Evolutionary conservation across 2,329 filamentous ascomycete species (phyloP), one percentile per base, ranked within the genome.

Genomic region (Cercospora sojina): DNA sequence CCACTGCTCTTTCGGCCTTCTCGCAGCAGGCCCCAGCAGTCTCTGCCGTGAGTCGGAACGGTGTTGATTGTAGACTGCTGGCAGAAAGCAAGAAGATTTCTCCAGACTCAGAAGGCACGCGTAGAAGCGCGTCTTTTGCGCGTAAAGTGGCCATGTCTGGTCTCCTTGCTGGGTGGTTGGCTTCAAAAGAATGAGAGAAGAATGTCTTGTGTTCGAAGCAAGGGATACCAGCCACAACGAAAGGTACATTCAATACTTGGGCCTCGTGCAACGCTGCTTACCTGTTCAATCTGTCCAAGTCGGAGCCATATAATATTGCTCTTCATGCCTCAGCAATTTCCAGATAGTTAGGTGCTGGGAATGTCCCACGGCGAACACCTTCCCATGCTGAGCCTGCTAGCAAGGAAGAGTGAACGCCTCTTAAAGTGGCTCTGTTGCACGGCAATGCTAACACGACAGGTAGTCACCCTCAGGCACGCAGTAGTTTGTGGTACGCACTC

Each of bases 101-200:
- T 65, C 60, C 51, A 35, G 59, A 47, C 38, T 29, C 60, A 43
- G 35, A 41, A 65, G 49, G 35, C 63, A 62, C 65, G 70, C 67
- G 65, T 58, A 51, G 35, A 31, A 27, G 63, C 70, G 70, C 69
- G 68, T 65, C 47, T 58, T 51, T 58, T 51, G 67, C 70, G 71
- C 70, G 68, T 72, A 67, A 66, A 71, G 69, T 68, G 66, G 64
- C 53, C 61, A 70, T 69, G 23, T 59, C n/a, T 66, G 56, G 41
- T 60, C 64, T 70, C 71, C 70, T 73, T 72, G 70, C 71, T 68
- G 70, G 67, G 57, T 59, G 27, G 67, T 65, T 65, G 66, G 69
- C 66, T 71, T 64, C 59, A 56, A 20, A 72, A 73, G 71, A 73
- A 73, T 72, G 71, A 64, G 67, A 62, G 55, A 53, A 66, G 64